Evolutionary conservation across 2,329 filamentous ascomycete genomes (phyloP).

Genomic region (Seiridium cupressi): DNA sequence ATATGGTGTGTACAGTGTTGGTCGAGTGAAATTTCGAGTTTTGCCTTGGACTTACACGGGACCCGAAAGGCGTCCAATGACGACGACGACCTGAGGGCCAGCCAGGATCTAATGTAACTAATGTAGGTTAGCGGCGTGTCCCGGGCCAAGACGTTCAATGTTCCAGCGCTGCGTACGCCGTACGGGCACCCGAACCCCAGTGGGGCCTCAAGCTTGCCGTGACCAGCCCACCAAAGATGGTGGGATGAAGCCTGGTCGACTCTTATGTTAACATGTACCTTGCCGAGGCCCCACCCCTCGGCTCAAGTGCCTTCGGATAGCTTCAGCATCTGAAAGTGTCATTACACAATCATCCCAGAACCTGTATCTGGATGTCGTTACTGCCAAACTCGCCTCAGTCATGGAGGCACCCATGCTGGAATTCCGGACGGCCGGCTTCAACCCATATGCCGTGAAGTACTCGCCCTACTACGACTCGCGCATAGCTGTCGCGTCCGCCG

Average conservation of each 20-base stretch:
- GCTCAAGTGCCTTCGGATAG: constrained; percentile 1
- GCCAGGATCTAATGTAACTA: background rate
- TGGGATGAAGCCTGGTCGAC: too few relatives aligned
- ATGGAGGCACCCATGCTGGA: constrained; percentile 72
- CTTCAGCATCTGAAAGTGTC: background rate
- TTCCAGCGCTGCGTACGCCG: too few relatives aligned
- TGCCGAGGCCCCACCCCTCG: constrained; percentile 12
- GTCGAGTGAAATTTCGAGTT: background rate
- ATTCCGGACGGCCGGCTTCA: constrained; percentile 89
- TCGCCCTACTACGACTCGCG: constrained; percentile 97
- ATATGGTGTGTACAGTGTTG: background rate
- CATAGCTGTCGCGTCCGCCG: constrained; percentile 83
- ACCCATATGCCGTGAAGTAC: constrained; percentile 96
- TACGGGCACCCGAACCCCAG: too few relatives aligned
- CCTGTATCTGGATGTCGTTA: background rate
- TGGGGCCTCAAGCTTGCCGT: too few relatives aligned
- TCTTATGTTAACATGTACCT: background rate
- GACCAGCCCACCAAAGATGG: too few relatives aligned
- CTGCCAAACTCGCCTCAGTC: background rate
- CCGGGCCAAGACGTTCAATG: too few relatives aligned
- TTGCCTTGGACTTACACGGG: background rate
- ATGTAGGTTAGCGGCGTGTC: background rate
- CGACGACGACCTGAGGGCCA: background rate
- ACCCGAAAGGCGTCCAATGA: constrained; percentile 1
- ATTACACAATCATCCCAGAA: background rate